phyloP scores from a whole-genome alignment of 345 rosid genomes.

The Aquilaria yunnanensis region DNA sequence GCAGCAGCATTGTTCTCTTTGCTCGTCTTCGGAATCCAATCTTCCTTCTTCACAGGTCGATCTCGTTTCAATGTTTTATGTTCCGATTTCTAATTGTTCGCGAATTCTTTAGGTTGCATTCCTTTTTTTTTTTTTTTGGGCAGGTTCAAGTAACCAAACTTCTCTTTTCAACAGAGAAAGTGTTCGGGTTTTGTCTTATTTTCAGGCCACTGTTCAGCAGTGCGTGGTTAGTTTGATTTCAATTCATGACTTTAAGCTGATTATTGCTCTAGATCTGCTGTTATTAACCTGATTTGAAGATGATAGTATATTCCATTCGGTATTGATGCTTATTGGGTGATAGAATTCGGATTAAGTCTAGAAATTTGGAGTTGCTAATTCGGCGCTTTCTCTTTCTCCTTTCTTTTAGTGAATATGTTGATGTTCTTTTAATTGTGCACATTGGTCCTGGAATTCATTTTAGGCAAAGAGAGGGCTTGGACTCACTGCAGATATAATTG shows the following conservation, averaged over 20 bases:
- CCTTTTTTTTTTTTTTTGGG: not conserved
- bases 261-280: conserved; percentile 1
- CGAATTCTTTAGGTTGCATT: not conserved
- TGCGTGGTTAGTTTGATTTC: conserved; percentile 65
- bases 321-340: not conserved
- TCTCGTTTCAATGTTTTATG: not conserved
- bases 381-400: not conserved
- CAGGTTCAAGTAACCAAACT: conserved; percentile 31
- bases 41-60: conserved; percentile 58
- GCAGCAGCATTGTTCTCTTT: conserved; percentile 47
- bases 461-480: conserved; percentile 93
- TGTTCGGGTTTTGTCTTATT: conserved; percentile 42
- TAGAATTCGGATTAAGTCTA: too few relatives aligned
- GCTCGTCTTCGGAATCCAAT: conserved; percentile 55
- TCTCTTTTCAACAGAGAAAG: conserved; percentile 34
- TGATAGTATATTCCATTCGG: not conserved
- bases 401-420: not conserved
- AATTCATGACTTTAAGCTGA: conserved; percentile 4
- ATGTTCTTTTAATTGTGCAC: not conserved
- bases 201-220: conserved; percentile 70
- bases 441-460: conserved; percentile 9
- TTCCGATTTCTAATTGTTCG: not conserved
- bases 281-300: not conserved
- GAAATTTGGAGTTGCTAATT: too few relatives aligned
- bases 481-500: conserved; percentile 58